A percentile compares a stretch with the other conserved stretches of the same genome.
phyloP scores from a whole-genome alignment of 2,329 filamentous ascomycete species.

The Tolypocladium ovalisporum region DNA sequence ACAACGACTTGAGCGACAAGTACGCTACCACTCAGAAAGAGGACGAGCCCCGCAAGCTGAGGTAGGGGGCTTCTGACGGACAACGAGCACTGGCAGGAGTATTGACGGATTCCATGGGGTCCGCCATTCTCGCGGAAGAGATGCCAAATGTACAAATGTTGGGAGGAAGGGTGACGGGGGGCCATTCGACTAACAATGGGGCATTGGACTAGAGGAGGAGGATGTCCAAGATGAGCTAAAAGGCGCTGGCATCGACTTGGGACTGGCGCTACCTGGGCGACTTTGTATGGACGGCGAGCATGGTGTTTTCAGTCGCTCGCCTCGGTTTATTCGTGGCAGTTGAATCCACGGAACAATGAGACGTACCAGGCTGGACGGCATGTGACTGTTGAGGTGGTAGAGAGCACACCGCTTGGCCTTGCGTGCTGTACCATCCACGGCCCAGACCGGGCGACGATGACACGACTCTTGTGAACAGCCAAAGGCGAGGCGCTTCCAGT shows the following conservation, averaged over 20 bases:
- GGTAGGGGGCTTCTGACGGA: conserved; percentile 4
- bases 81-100: not conserved
- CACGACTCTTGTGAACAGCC: not conserved
- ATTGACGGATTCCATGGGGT: not conserved
- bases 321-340: not conserved
- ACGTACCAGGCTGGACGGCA: not conserved
- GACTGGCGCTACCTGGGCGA: not conserved
- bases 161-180: not conserved
- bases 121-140: not conserved
- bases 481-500: too few relatives aligned
- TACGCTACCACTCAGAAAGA: conserved; percentile 48
- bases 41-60: conserved; percentile 45
- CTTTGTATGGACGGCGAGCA: not conserved
- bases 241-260: not conserved
- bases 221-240: not conserved
- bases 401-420: not conserved
- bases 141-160: not conserved
- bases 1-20: conserved; percentile 76
- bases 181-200: too few relatives aligned
- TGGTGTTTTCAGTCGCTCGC: not conserved
- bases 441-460: not conserved
- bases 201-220: not conserved
- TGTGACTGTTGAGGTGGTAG: not conserved
- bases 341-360: not conserved
- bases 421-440: not conserved